Base-by-base conservation (phyloP, 306 rosid genomes). In the Hylodesmum podocarpum region DNA sequence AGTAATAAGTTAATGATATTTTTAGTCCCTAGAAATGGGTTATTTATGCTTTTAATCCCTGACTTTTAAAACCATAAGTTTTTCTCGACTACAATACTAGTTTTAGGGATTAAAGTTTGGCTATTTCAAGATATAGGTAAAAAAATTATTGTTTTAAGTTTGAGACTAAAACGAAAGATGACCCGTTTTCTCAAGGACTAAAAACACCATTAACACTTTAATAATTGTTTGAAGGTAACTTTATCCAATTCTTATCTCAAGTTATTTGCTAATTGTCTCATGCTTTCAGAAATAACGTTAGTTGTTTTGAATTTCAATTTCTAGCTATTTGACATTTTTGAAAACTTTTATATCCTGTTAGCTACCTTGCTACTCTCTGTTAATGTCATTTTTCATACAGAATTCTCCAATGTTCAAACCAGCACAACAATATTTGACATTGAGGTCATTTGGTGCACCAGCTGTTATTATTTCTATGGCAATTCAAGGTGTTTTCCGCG, bases 381-480 rank as follows among this genome's bases (percentile, higher is more conserved):
- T 24, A 31, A 12, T 21, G 28, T 74, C 67, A 12, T 9, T 13
- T 37, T 61, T 72, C 19, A 29, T 85, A 55, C 86, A 93, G 98
- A 83, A 86, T 81, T 93, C 97, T 4, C 88, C 86, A 0, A 88
- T 93, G 95, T 76, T 91, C 71, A 88, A 80, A 62, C 92, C 97
- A 7, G 98, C 97, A 18, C 79, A 66, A 53, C 91, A 80, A 58
- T 93, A 93, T 86, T 85, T 93, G 83, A 91, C 80, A 66, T 77
- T 93, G 85, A 87, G 97, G 80, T 85, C 98, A 2, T 88, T 89
- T 36, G 98, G 97, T 73, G 96, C 98, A 57, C 98, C 98, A 4
- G 96, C 97, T 8, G 91, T 91, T 83, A 86, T 93, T 88, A 87
- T 93, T 37, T 93, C 97, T 8, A 82, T 93, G 79, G 97, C 97